A percentile compares a stretch with the other conserved stretches of the same genome.
Conservation (phyloP, 495 filamentous ascomycete genomes). For the Talaromyces wortmannii region DNA sequence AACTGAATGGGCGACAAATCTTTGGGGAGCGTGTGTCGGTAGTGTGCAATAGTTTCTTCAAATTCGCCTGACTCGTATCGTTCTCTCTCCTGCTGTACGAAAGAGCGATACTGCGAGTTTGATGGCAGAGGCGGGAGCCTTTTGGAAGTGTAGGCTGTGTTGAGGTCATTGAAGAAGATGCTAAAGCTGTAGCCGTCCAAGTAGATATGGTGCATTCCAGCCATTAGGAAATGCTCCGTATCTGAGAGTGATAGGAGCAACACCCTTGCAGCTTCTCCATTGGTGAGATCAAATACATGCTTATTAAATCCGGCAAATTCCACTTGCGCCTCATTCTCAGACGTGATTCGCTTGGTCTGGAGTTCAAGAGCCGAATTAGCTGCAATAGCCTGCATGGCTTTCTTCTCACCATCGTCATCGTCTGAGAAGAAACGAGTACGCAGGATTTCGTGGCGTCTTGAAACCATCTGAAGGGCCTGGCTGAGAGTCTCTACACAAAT, state of each 20-base stretch:
- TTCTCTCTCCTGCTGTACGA: too few relatives aligned
- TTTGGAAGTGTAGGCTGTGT: too few relatives aligned
- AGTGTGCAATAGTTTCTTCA: too few relatives aligned
- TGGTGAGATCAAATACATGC: conserved; percentile 22
- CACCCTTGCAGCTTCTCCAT: conserved; percentile 22
- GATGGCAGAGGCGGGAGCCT: too few relatives aligned
- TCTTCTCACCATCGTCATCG: neutral
- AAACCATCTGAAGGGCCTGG: conserved; percentile 17
- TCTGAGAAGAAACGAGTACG: conserved; percentile 23
- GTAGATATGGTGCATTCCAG: conserved; percentile 36
- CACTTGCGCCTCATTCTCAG: conserved; percentile 4
- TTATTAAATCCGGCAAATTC: conserved; percentile 10
- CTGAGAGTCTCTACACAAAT: conserved; percentile 12
- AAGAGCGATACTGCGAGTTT: too few relatives aligned
- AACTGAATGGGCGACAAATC: too few relatives aligned
- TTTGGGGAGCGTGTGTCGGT: too few relatives aligned
- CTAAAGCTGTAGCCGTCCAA: too few relatives aligned
- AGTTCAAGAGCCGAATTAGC: neutral
- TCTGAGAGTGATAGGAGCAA: conserved; percentile 11
- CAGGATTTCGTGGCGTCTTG: conserved; percentile 26
- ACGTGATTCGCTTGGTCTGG: conserved; percentile 6
- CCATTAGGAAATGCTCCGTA: conserved; percentile 17
- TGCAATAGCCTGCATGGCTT: conserved; percentile 11
- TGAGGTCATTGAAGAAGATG: too few relatives aligned
- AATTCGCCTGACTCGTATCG: too few relatives aligned